Base-by-base conservation (phyloP, 495 filamentous ascomycete genomes). In the Podospora pseudopauciseta region DNA sequence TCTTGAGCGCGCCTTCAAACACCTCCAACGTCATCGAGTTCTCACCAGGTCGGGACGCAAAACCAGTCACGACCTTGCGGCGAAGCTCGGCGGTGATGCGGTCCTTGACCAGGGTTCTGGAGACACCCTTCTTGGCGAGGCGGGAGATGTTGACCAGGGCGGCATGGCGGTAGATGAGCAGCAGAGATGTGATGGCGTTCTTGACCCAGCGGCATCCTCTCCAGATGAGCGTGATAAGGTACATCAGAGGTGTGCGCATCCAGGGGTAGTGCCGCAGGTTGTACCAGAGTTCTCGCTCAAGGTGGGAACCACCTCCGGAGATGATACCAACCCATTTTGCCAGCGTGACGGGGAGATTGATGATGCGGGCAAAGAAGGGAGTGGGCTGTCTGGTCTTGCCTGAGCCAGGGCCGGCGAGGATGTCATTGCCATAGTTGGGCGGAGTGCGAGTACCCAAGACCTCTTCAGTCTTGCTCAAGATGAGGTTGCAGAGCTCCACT, bases 231-330 rank as follows among this genome's bases (percentile, higher is more conserved):
- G 72, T 55, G 16, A 71, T 26, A 9, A 70, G 4, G 39, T 56
- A 65, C 15, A 70, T 39, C 19, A 67, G 27, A 27, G 56, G 18
- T 20, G 18, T 19, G 2, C 67, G 71, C 13, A 67, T 58, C 20
- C 34, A 58, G 13, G 53, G 57, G 44, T 60, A 27, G 20, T 70
- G 53, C 18, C 69, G 59, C 20, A 75, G 65, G 1, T 65, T 44
- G 54, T 74, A 72, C 66, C 69, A 75, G 2, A 77, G 62, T 58
- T 77, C 75, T n/a, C 75, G 60, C 44, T 75, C 75, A 15, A 72
- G 54, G 49, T 72, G 66, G 15, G 71, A 67, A 7, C 69, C 67
- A 2, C 65, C 75, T 2, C 71, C 70, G 0, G 73, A 71, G 26
- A 77, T 71, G 27, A 77, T 70, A 16, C 60, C 73, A 1, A 67